Evolutionary conservation across 352 stramenopile species (phyloP).

Genomic region (Phytophthora brassicae): DNA sequence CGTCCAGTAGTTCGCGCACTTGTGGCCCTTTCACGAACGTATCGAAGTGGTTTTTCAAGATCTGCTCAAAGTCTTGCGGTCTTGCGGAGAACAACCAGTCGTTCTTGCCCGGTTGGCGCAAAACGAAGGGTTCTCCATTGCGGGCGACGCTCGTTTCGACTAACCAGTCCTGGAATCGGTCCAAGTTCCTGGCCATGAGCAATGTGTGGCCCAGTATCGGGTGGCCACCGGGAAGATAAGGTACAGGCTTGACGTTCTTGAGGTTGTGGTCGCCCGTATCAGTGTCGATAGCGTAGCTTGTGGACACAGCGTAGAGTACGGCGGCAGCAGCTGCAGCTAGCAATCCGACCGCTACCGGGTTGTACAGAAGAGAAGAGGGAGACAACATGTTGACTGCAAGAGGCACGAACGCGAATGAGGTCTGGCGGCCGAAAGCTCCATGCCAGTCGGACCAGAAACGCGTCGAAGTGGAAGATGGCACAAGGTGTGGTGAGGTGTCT

Average conservation of each 20-base stretch:
- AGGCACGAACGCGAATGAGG: slow-evolving; percentile 25
- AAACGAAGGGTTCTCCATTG: slow-evolving; percentile 27
- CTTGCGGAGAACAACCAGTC: slow-evolving; percentile 42
- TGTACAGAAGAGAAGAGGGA: slow-evolving; percentile 8
- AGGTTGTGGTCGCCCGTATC: slow-evolving; percentile 17
- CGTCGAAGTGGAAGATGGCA: too few relatives aligned
- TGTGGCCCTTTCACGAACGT: slow-evolving; percentile 51
- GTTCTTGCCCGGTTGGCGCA: slow-evolving; percentile 46
- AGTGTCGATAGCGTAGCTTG: slow-evolving; percentile 9
- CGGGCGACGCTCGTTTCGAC: slow-evolving; percentile 33
- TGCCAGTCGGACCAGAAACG: not conserved
- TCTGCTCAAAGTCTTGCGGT: slow-evolving; percentile 49
- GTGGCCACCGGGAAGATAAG: slow-evolving; percentile 28
- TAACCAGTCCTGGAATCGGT: slow-evolving; percentile 45
- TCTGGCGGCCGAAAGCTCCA: not conserved
- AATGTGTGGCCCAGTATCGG: slow-evolving; percentile 37
- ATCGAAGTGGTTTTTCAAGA: slow-evolving; percentile 53
- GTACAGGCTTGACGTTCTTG: slow-evolving; percentile 5
- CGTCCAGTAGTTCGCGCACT: slow-evolving; percentile 36
- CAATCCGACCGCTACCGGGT: slow-evolving; percentile 30
- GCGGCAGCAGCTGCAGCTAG: slow-evolving; percentile 18
- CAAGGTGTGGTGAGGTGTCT: too few relatives aligned
- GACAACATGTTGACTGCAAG: slow-evolving; percentile 31
- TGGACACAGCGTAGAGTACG: slow-evolving; percentile 10
- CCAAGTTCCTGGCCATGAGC: slow-evolving; percentile 28